These are phyloP conservation scores for Sclerotinia borealis DNA, from an alignment of 2,329 filamentous ascomycete genomes.

Conservation along the genomic window DNA sequence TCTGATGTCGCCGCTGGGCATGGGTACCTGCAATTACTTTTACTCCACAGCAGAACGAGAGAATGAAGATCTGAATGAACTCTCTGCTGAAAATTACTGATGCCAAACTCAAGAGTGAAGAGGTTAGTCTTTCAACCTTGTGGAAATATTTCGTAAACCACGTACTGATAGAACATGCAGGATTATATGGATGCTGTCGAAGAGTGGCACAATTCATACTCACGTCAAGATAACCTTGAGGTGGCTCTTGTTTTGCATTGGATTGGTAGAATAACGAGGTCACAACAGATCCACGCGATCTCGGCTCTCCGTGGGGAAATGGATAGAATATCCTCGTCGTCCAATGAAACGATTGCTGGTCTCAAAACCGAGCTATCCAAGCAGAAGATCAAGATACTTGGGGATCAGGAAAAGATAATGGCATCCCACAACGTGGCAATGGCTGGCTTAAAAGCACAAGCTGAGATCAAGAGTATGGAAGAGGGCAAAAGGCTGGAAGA, in stretches of 20 bases:
- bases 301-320: neutral
- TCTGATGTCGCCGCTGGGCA: accelerated
- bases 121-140: neutral
- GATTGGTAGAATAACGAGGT: neutral
- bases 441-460: neutral
- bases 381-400: neutral
- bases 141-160: too few species aligned
- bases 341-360: neutral
- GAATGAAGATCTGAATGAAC: neutral
- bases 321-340: neutral
- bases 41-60: neutral
- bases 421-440: neutral
- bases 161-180: neutral
- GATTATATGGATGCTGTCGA: neutral
- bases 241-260: neutral
- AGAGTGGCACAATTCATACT: neutral
- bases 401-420: neutral
- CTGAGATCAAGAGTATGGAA: neutral
- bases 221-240: neutral
- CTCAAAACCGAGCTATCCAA: neutral
- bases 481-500: neutral
- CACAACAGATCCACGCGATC: neutral
- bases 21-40: accelerated
- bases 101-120: neutral
- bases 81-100: neutral